These are phyloP conservation scores for Leucoagaricus sp. DNA, from an alignment of 1,284 basidiomycete species.

Conservation along the genomic window DNA sequence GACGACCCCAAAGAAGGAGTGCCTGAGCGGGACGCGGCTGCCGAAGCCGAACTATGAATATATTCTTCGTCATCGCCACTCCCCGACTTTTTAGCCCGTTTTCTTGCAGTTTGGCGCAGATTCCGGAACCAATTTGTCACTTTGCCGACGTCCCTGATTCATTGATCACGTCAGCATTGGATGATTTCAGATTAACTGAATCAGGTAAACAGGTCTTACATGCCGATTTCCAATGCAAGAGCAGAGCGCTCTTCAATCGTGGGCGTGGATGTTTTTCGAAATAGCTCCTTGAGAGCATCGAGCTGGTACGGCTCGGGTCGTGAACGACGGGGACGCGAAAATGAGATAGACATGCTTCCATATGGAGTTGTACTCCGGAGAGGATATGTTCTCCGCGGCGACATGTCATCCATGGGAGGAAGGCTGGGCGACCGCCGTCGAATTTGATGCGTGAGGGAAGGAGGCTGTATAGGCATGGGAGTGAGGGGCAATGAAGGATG, in stretches of 20 bases:
- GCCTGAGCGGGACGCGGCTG: constrained; percentile 47
- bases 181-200: constrained; percentile 16
- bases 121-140: constrained; percentile 89
- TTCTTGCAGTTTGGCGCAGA: constrained; percentile 71
- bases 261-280: constrained; percentile 68
- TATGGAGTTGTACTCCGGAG: constrained; percentile 51
- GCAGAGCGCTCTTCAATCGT: constrained; percentile 75
- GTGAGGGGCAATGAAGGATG: constrained; percentile 41
- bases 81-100: constrained; percentile 52
- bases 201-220: constrained; percentile 43
- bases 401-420: constrained; percentile 36
- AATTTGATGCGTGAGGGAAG: constrained; percentile 29
- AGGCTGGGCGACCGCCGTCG: constrained; percentile 34
- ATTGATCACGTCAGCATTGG: constrained; percentile 19
- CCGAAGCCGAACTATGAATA: constrained; percentile 35
- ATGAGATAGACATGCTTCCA: constrained; percentile 34
- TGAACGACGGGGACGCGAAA: constrained; percentile 59
- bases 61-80: constrained; percentile 46
- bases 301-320: constrained; percentile 77
- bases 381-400: constrained; percentile 38
- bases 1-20: constrained; percentile 49
- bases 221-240: constrained; percentile 71
- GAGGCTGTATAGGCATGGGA: constrained; percentile 26
- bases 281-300: constrained; percentile 68
- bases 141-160: constrained; percentile 70